Evolutionary conservation across 2,329 filamentous ascomycete genomes (phyloP).

Genomic region (Fusarium albidum): DNA sequence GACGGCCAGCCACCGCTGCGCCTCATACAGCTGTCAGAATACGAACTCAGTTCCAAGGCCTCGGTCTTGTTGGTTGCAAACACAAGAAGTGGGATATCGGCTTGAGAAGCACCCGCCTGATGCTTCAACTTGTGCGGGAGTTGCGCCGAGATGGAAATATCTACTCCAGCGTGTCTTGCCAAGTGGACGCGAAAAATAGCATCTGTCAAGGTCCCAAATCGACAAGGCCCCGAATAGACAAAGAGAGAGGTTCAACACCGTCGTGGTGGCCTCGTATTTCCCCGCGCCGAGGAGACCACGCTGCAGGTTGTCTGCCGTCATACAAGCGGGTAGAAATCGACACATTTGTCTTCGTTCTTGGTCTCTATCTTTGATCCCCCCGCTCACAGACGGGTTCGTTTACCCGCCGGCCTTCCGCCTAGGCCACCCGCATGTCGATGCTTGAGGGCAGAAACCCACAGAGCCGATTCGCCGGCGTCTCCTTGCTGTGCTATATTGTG

Average conservation of each 20-base stretch:
- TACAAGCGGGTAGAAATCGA: too few species aligned
- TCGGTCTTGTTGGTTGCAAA: neutral
- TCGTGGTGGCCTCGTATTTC: constrained; percentile 9
- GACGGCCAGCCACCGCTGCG: constrained; percentile 1
- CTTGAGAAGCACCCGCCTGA: neutral
- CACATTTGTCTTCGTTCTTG: neutral
- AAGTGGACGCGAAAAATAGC: neutral
- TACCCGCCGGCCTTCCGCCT: constrained; percentile 8
- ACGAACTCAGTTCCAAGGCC: neutral
- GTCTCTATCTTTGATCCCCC: neutral
- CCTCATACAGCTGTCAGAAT: constrained; percentile 12
- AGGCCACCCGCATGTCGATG: constrained; percentile 11
- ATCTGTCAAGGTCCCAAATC: neutral
- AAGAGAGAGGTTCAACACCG: constrained; percentile 1
- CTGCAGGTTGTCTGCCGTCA: constrained; percentile 4
- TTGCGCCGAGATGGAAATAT: neutral
- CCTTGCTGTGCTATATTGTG: constrained; percentile 4
- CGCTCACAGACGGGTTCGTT: neutral
- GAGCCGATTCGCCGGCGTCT: constrained; percentile 6
- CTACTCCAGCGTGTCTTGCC: neutral
- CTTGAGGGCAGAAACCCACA: constrained; percentile 3
- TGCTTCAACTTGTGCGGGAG: constrained; percentile 5
- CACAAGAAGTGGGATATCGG: neutral
- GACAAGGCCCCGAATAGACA: neutral
- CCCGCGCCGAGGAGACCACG: constrained; percentile 5